These are phyloP conservation scores for Irpex rosettiformis DNA, from an alignment of 1,284 basidiomycete species.

Conservation along the genomic window DNA sequence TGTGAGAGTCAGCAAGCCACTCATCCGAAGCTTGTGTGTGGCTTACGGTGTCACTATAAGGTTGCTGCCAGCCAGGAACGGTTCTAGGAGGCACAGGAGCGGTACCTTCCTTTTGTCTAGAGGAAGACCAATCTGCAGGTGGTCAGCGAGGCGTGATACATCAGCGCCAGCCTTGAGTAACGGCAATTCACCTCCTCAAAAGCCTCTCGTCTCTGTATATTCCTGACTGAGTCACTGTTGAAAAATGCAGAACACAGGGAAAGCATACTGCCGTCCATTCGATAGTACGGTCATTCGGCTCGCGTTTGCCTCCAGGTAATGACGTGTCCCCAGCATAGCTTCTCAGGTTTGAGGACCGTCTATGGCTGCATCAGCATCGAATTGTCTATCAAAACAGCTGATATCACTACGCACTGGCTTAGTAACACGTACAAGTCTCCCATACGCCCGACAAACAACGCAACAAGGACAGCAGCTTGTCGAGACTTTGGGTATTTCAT, in stretches of 20 bases:
- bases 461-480: slow-evolving; percentile 72
- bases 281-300: slow-evolving; percentile 58
- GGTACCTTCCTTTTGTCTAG: slow-evolving; percentile 65
- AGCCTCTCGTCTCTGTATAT: slow-evolving; percentile 64
- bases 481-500: slow-evolving; percentile 51
- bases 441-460: slow-evolving; percentile 75
- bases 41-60: slow-evolving; percentile 79
- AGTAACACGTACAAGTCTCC: slow-evolving; percentile 83
- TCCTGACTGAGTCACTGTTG: background rate
- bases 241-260: background rate
- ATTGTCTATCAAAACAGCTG: background rate
- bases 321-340: slow-evolving; percentile 84
- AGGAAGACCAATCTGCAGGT: slow-evolving; percentile 72
- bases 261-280: slow-evolving; percentile 80
- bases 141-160: background rate
- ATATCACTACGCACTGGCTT: slow-evolving; percentile 50
- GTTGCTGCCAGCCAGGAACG: slow-evolving; percentile 68
- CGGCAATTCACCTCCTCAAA: slow-evolving; percentile 56
- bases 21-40: background rate
- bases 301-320: slow-evolving; percentile 79
- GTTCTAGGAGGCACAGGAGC: slow-evolving; percentile 71
- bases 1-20: background rate
- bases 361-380: slow-evolving; percentile 26
- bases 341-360: slow-evolving; percentile 67
- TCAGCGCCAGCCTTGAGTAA: background rate